A percentile compares a stretch with the other conserved stretches of the same genome.
Evolutionary conservation across 345 rosid species (phyloP).

Genomic region (Litchi chinensis): DNA sequence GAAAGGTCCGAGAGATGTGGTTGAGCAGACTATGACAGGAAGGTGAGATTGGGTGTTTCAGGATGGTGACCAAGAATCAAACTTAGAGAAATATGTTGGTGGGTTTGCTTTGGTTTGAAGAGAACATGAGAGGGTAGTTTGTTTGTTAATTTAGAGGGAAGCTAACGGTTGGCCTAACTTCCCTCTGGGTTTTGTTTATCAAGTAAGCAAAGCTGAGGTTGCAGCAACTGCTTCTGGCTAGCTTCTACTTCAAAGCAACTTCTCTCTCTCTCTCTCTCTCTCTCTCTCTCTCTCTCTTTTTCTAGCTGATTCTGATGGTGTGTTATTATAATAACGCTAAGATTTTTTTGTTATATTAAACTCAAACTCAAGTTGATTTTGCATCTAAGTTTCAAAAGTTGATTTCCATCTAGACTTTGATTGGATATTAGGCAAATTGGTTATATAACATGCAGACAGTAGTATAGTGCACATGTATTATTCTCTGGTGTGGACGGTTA

Average conservation of each 20-base stretch:
- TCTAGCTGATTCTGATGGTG: neutral
- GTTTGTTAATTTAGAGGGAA: slow-evolving; percentile 32
- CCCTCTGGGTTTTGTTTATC: slow-evolving; percentile 46
- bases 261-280: neutral
- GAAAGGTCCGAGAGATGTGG: slow-evolving; percentile 21
- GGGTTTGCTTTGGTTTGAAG: slow-evolving; percentile 65
- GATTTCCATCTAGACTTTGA: neutral
- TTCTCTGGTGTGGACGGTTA: too few relatives aligned
- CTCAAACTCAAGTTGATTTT: neutral
- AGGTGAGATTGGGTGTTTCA: slow-evolving; percentile 75
- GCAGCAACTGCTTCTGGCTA: slow-evolving; percentile 32
- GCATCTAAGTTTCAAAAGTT: neutral
- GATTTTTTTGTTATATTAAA: neutral
- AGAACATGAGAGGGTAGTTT: slow-evolving; percentile 29
- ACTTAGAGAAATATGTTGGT: slow-evolving; percentile 18
- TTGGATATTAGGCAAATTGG: slow-evolving; percentile 17
- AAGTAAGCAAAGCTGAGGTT: slow-evolving; percentile 38
- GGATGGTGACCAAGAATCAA: slow-evolving; percentile 96
- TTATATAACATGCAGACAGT: neutral
- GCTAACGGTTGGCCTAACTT: slow-evolving; percentile 79
- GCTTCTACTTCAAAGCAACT: slow-evolving; percentile 23
- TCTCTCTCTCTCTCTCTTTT: slow-evolving; percentile 5
- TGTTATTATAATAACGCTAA: neutral
- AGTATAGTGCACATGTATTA: too few relatives aligned
- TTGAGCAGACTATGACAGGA: slow-evolving; percentile 52